Base-by-base conservation (phyloP, 352 stramenopile species). In the Phytophthora ramorum region DNA sequence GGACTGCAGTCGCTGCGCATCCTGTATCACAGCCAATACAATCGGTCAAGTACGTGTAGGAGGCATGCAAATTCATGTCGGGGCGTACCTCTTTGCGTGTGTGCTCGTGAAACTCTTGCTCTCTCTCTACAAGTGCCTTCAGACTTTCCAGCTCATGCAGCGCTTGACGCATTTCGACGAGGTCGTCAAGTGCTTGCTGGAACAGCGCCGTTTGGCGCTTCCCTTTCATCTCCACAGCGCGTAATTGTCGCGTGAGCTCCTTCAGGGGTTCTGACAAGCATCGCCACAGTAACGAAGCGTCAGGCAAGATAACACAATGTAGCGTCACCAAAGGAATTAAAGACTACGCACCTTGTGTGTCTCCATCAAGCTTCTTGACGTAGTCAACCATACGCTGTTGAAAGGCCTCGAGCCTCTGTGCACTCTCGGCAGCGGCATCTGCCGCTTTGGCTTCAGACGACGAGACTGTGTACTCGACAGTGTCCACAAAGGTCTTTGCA, bases 371-470 rank as follows among this genome's bases (percentile, higher is more conserved):
- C 19, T 76, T 71, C 55, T 90, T 87, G 17, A 83, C 67, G 32
- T 84, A 85, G 7, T 59, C 45, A 5, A 83, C 34, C 47, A 89
- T 77, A 19, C 75, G 70, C 16, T 84, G 72, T 58, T 90, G 72
- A 52, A 90, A 80, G 0, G 49, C 46, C 9, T 85, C 76, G n/a
- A 86, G 40, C 35, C 56, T 78, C 24, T 70, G 75, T 2, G 60
- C 49, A 52, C 61, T 72, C 6, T 84, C 66, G 1, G 12, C 66
- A 16, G 66, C 40, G 3, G 52, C 66, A 1, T 54, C 45, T 16
- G 63, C 56, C 0, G 66, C 56, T 41, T 83, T 84, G 4, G 55
- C 63, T 35, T 90, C 73, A 0, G 60, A 45, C 0, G 55, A 62
- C 2, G 62, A 71, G 1, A 73, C 58, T 2, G 58, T 68, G 58